Percentiles rank a stretch among this genome's conserved stretches.
These are phyloP conservation scores for Letharia columbiana DNA, from an alignment of 495 filamentous ascomycete species.

Conservation along the genomic window DNA sequence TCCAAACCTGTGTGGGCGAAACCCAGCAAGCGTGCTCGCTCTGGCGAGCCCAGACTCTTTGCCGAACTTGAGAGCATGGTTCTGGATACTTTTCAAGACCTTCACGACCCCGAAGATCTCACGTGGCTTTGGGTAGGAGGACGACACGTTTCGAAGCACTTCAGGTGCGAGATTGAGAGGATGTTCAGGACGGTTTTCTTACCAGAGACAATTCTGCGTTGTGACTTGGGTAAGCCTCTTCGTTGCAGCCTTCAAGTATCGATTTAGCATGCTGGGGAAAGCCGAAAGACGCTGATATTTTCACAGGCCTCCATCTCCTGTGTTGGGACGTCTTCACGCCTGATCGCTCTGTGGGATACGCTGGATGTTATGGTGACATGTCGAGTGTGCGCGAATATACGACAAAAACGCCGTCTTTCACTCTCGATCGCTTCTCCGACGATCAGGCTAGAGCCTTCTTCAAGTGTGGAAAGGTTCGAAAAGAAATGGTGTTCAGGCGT, in stretches of 20 bases:
- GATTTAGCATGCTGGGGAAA: not conserved
- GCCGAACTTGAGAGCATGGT: not conserved
- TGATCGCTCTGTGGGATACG: not conserved
- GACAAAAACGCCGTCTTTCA: not conserved
- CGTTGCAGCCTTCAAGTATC: not conserved
- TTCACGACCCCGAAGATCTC: not conserved
- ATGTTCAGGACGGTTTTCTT: not conserved
- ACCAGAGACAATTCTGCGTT: not conserved
- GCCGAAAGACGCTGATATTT: not conserved
- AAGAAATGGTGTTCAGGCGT: not conserved
- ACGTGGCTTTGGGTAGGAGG: constrained; percentile 9
- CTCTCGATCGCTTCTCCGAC: constrained; percentile 1
- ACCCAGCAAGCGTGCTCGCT: not conserved
- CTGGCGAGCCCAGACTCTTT: not conserved
- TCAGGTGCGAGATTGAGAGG: not conserved
- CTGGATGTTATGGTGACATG: not conserved
- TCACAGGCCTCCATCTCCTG: not conserved
- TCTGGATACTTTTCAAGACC: not conserved
- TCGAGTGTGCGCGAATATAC: not conserved
- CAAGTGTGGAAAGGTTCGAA: not conserved
- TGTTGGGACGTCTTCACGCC: not conserved
- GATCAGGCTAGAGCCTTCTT: not conserved
- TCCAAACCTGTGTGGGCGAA: not conserved
- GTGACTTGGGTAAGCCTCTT: not conserved
- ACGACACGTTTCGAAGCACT: not conserved